phyloP scores from a whole-genome alignment of 257 asterid species.

The Capsicum chinense region DNA sequence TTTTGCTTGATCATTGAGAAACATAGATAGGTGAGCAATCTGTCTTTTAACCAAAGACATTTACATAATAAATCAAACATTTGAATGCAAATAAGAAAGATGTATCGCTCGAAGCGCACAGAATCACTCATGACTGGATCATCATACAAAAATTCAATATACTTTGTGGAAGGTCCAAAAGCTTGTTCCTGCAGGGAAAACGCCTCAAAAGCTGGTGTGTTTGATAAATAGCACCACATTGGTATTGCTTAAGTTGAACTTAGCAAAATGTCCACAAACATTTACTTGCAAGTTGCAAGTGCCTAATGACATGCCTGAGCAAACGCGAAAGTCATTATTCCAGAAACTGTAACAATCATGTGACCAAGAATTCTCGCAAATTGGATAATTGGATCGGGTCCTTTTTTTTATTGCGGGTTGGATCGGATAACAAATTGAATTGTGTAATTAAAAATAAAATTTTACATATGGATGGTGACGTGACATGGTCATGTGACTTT shows the following conservation, averaged over 20 bases:
- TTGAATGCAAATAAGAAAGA: background rate
- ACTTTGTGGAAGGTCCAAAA: background rate
- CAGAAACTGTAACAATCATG: constrained; percentile 48
- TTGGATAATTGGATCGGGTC: no score
- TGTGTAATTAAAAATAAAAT: no score
- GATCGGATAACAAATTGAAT: no score
- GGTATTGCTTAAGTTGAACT: background rate
- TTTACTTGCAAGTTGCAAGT: constrained; percentile 43
- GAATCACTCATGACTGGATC: background rate
- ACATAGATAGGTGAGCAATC: background rate
- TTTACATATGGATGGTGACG: no score
- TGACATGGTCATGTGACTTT: no score
- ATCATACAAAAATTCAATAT: background rate
- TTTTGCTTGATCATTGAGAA: background rate
- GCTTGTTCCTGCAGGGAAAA: background rate
- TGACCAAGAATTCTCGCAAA: constrained; percentile 52
- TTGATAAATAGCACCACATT: background rate
- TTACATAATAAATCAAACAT: background rate
- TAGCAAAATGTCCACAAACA: constrained; percentile 15
- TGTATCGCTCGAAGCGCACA: background rate
- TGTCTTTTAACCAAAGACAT: background rate
- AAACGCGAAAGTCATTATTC: constrained; percentile 45
- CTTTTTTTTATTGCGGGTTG: no score
- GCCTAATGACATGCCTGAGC: constrained; percentile 57
- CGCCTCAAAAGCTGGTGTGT: background rate